These are phyloP conservation scores for Castanea crenata DNA, from an alignment of 306 rosid species.

Conservation along the genomic window DNA sequence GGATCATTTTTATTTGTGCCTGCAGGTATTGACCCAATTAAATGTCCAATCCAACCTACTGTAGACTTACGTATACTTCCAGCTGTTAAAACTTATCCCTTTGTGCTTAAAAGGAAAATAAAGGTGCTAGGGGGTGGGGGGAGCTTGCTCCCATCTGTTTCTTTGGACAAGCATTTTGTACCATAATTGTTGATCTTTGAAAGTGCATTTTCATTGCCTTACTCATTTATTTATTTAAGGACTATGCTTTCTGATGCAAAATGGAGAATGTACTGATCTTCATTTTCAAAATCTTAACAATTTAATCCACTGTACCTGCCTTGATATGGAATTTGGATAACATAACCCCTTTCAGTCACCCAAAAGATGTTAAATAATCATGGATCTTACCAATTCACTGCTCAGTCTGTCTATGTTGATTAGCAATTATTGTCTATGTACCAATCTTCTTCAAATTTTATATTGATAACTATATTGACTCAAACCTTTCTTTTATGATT, in stretches of 20 bases:
- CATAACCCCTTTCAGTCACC: background rate
- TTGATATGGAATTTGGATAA: background rate
- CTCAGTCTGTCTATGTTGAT: background rate
- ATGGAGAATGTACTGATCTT: background rate
- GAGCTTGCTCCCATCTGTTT: background rate
- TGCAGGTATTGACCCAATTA: constrained; percentile 61
- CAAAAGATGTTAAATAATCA: background rate
- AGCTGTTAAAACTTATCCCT: background rate
- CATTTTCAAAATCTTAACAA: background rate
- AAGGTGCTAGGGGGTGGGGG: background rate
- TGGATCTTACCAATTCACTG: background rate
- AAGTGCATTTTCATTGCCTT: background rate
- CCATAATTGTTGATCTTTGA: background rate
- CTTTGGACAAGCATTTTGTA: background rate
- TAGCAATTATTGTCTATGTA: background rate
- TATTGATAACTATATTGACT: background rate
- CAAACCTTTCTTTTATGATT: background rate
- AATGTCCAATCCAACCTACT: constrained; percentile 6
- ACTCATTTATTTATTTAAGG: background rate
- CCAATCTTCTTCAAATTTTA: background rate
- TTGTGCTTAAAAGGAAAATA: background rate
- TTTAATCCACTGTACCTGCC: background rate
- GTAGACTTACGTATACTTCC: background rate
- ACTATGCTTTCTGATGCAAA: background rate
- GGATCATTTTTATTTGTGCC: constrained; percentile 90